These are phyloP conservation scores for Sambucus nigra DNA, from an alignment of 129 eudicot genomes.

Conservation along the genomic window DNA sequence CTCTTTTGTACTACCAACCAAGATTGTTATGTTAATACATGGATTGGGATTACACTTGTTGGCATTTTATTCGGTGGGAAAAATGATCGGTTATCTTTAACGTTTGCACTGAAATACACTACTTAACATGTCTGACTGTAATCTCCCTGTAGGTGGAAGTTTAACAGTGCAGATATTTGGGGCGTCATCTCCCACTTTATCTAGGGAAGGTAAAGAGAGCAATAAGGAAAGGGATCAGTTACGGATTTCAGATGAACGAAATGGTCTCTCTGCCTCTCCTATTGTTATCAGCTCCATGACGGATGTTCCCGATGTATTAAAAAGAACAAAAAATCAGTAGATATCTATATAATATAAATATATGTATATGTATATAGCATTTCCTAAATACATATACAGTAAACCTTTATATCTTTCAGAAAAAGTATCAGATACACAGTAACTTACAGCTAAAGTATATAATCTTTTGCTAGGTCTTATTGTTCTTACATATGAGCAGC, in stretches of 20 bases:
- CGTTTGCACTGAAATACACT: not conserved
- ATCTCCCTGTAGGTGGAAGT: slow-evolving; percentile 55
- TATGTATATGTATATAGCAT: not conserved
- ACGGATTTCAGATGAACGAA: slow-evolving; percentile 29
- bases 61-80: not conserved
- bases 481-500: no score
- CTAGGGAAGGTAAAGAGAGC: slow-evolving; percentile 11
- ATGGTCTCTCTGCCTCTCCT: slow-evolving; percentile 41
- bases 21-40: not conserved
- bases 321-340: slow-evolving; percentile 21
- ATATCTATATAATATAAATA: slow-evolving; percentile 6
- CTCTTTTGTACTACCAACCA: no score
- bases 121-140: slow-evolving; percentile 1
- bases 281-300: slow-evolving; percentile 39
- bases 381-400: not conserved
- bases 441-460: no score
- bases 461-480: no score
- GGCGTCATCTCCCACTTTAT: slow-evolving; percentile 35
- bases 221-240: slow-evolving; percentile 15
- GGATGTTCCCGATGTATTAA: slow-evolving; percentile 22
- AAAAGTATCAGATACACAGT: not conserved
- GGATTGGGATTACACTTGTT: not conserved
- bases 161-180: slow-evolving; percentile 72
- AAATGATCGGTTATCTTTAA: not conserved
- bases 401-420: not conserved